Evolutionary conservation across 2,329 filamentous ascomycete genomes (phyloP).

Genomic region (Leptosphaerulina australis): DNA sequence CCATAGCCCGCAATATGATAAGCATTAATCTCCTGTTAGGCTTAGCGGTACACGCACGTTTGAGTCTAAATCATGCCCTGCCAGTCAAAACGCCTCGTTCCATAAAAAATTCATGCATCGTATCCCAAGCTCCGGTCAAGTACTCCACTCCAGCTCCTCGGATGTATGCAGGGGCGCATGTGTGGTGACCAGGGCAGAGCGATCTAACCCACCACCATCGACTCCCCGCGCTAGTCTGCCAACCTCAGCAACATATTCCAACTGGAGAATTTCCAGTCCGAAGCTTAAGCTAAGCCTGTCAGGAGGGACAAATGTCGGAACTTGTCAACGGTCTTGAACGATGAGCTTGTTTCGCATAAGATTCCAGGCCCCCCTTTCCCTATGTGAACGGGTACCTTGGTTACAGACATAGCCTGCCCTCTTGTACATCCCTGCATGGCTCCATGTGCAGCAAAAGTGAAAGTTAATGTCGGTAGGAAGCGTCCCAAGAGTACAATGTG

Average conservation of each 20-base stretch:
- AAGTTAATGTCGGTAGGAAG: too few species aligned
- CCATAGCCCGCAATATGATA: not conserved
- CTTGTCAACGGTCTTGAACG: not conserved
- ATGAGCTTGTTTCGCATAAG: conserved; percentile 1
- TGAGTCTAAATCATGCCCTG: not conserved
- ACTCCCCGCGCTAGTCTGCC: not conserved
- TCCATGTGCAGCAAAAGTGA: too few species aligned
- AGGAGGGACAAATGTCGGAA: not conserved
- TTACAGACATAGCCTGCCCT: not conserved
- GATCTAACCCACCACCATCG: not conserved
- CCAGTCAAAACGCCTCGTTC: not conserved
- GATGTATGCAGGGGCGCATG: not conserved
- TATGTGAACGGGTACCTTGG: not conserved
- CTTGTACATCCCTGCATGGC: too few species aligned
- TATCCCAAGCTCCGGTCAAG: not conserved
- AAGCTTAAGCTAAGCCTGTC: not conserved
- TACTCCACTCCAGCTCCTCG: not conserved
- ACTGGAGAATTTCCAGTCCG: not conserved
- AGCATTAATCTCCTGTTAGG: not conserved
- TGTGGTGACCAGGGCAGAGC: conserved; percentile 2
- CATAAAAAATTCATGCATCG: not conserved
- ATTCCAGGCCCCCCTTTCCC: not conserved
- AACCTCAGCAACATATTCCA: not conserved
- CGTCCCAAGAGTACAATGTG: not conserved
- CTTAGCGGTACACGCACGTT: not conserved